Evolutionary conservation across 2,329 filamentous ascomycete species (phyloP).

Genomic region (Uncinocarpus reesii): DNA sequence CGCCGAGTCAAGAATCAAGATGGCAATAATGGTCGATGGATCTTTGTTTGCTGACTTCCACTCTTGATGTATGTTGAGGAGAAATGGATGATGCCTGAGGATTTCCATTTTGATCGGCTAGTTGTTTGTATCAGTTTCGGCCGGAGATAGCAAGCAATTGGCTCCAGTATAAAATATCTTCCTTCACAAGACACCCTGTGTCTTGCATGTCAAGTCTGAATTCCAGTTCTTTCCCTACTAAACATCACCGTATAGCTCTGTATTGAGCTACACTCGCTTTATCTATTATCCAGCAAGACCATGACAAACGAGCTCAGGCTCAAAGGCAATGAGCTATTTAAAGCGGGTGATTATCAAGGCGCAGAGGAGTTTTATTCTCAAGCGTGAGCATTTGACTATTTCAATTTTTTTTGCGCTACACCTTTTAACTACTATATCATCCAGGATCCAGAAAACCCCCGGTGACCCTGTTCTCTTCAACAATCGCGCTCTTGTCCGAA

Average conservation of each 20-base stretch:
- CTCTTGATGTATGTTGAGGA: not conserved
- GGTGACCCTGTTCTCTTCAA: constrained; percentile 72
- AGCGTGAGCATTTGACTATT: constrained; percentile 29
- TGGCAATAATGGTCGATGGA: not conserved
- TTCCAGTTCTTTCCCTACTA: too few species aligned
- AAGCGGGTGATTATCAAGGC: constrained; percentile 36
- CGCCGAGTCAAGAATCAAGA: not conserved
- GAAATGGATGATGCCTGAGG: not conserved
- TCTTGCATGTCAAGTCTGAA: not conserved
- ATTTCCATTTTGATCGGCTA: not conserved
- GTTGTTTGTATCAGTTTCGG: not conserved
- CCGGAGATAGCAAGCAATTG: not conserved
- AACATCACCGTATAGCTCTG: too few species aligned
- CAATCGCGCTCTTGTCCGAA: constrained; percentile 74
- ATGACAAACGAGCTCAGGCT: constrained; percentile 35
- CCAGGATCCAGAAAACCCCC: constrained; percentile 65
- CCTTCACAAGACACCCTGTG: too few species aligned
- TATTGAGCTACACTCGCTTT: not conserved
- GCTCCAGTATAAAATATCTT: too few species aligned
- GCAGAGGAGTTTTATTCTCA: constrained; percentile 40
- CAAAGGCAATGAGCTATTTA: constrained; percentile 39
- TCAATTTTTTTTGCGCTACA: too few species aligned
- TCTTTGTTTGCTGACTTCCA: not conserved
- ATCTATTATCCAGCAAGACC: not conserved
- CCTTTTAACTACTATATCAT: not conserved